Percentiles rank a stretch among this genome's conserved stretches.
Evolutionary conservation across 2,329 filamentous ascomycete species (phyloP).

Genomic region (Neoscytalidium dimidiatum): DNA sequence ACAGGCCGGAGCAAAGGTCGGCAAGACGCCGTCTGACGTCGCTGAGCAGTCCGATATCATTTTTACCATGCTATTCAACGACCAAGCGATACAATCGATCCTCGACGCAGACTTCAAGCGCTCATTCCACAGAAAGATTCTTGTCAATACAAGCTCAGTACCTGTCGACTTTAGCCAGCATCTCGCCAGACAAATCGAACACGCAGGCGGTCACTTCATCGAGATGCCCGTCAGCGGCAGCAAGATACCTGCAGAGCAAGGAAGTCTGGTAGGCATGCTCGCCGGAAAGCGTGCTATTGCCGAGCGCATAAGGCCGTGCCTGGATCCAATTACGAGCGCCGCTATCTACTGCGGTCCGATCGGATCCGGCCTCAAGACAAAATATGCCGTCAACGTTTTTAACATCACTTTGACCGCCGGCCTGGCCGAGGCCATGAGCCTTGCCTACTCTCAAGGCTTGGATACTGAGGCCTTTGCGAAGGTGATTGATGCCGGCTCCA

Average conservation of each 20-base stretch:
- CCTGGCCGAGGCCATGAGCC: slow-evolving; percentile 36
- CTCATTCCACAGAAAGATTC: background rate
- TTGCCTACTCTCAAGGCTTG: slow-evolving; percentile 35
- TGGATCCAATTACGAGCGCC: slow-evolving; percentile 31
- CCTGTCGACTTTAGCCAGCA: background rate
- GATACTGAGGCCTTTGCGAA: slow-evolving; percentile 31
- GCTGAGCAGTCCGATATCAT: background rate
- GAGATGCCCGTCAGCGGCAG: background rate
- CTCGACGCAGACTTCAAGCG: background rate
- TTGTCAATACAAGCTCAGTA: background rate
- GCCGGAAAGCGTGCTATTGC: slow-evolving; percentile 31
- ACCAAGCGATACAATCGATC: background rate
- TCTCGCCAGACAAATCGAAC: background rate
- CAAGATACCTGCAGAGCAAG: background rate
- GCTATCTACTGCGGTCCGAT: slow-evolving; percentile 39
- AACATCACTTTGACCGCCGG: slow-evolving; percentile 35
- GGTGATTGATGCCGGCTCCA: slow-evolving; percentile 33
- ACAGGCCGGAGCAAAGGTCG: background rate
- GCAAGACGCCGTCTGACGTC: background rate
- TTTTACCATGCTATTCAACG: background rate
- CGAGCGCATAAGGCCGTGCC: slow-evolving; percentile 27
- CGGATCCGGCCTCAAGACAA: slow-evolving; percentile 34
- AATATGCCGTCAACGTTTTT: slow-evolving; percentile 36
- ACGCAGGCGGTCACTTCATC: background rate
- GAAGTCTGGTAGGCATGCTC: slow-evolving; percentile 33